Base-by-base conservation (phyloP, 257 asterid genomes). In the Catharanthus roseus region DNA sequence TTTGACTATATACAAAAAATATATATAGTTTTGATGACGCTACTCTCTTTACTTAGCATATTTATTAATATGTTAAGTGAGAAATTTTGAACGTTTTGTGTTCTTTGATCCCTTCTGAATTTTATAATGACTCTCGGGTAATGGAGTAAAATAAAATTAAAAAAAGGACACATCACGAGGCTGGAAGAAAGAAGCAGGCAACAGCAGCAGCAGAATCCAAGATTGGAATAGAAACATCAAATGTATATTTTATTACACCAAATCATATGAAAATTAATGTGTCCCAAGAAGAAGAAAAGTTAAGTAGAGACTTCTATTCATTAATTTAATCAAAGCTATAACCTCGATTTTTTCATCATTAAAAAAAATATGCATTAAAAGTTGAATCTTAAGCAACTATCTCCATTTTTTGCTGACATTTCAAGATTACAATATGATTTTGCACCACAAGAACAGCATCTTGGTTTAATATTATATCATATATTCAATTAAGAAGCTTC, bases 161-260 rank as follows among this genome's bases (percentile, higher is more conserved):
- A n/a, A n/a, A n/a, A n/a, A n/a, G n/a, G n/a, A 66, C 81, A 76
- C 81, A 85, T 76, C 73, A 84, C 77, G 78, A 75, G 82, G 89
- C 84, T 83, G 88, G 85, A 80, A 84, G 82, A 38, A 38, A 38
- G 42, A 38, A 38, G 42, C 42, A 38, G 42, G 8, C 3, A 38
- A 38, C 3, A 38, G 85, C 81, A 90, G 75, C 82, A 83, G 75
- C 82, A 83, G 78, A 72, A 85, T 82, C 86, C 78, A 80, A 82
- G 86, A 83, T 83, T 75, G 93, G 96, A 84, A 90, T 88, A 87
- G 95, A 90, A 85, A 82, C 96, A 85, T 86, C 88, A 88, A 75
- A 82, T 77, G 65, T 61, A 63, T 82, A 38, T 38, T 38, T 38
- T 38, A 3, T 69, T 45, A 49, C 62, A 77, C 72, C 72, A 79